A percentile compares a stretch with the other conserved stretches of the same genome.
Evolutionary conservation across 306 rosid genomes (phyloP).

Genomic region (Lupinus albus): DNA sequence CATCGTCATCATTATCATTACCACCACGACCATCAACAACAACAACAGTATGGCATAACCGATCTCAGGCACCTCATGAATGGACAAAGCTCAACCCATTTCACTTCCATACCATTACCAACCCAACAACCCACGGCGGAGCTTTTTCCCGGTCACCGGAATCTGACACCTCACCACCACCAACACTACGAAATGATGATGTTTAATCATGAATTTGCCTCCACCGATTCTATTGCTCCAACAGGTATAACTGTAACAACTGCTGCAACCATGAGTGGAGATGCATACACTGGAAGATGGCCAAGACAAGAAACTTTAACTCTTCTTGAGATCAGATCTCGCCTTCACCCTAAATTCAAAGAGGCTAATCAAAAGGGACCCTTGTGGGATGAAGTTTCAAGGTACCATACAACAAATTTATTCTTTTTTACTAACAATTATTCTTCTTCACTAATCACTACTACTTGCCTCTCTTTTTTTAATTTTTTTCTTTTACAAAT

Average conservation of each 20-base stretch:
- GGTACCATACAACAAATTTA: conserved; percentile 36
- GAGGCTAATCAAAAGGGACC: conserved; percentile 79
- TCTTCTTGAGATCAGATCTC: conserved; percentile 86
- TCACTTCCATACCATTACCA: conserved; percentile 38
- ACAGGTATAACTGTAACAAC: background rate
- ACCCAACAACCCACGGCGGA: conserved; percentile 34
- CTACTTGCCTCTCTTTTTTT: background rate
- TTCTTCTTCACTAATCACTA: background rate
- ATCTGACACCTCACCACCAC: conserved; percentile 43
- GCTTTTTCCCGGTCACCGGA: conserved; percentile 58
- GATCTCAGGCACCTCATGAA: conserved; percentile 72
- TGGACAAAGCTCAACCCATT: conserved; percentile 49
- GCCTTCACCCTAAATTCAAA: conserved; percentile 75
- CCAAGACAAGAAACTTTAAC: conserved; percentile 81
- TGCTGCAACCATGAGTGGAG: conserved; percentile 44
- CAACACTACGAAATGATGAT: conserved; percentile 58
- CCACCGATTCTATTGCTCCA: conserved; percentile 22
- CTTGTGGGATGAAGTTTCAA: conserved; percentile 81
- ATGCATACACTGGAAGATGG: conserved; percentile 63
- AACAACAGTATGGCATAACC: conserved; percentile 39
- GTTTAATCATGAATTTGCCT: conserved; percentile 50
- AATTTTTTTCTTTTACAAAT: background rate
- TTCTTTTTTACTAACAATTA: background rate
- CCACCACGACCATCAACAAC: too few relatives aligned
- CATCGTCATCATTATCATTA: background rate